Evolutionary conservation across 352 stramenopile species (phyloP).

Genomic region (Phytophthora fragariaefolia): DNA sequence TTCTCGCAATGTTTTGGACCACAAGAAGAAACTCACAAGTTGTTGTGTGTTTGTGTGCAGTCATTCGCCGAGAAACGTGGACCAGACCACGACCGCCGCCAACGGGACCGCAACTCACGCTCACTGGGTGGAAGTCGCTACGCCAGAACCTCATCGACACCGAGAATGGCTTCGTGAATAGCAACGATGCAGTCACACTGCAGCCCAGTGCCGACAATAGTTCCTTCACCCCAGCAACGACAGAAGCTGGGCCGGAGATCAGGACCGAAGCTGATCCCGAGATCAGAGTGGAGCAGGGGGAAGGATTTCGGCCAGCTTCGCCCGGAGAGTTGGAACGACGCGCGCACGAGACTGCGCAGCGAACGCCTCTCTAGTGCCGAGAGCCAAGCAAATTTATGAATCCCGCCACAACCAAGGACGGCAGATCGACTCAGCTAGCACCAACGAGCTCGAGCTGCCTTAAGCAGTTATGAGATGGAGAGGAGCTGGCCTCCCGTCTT

Average conservation of each 20-base stretch:
- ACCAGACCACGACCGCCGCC: constrained; percentile 21
- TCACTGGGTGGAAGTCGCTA: constrained; percentile 61
- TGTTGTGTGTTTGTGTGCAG: constrained; percentile 4
- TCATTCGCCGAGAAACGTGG: constrained; percentile 17
- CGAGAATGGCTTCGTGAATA: constrained; percentile 36
- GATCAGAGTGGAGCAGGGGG: constrained; percentile 34
- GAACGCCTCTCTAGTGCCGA: constrained; percentile 12
- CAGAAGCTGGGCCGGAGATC: constrained; percentile 8
- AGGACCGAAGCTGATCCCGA: constrained; percentile 6
- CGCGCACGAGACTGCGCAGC: constrained; percentile 15
- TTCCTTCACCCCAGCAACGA: constrained; percentile 5
- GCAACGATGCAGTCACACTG: constrained; percentile 15
- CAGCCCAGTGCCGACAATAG: constrained; percentile 14
- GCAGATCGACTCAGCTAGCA: constrained; percentile 7
- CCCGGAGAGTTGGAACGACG: constrained; percentile 21
- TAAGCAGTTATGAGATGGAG: constrained; percentile 9
- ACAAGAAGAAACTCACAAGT: background rate
- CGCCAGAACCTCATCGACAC: constrained; percentile 63
- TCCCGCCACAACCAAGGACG: constrained; percentile 2
- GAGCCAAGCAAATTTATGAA: constrained; percentile 3
- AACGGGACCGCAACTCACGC: constrained; percentile 45
- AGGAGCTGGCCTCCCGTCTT: constrained; percentile 9
- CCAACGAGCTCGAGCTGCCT: constrained; percentile 9
- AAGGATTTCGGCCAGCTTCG: constrained; percentile 33
- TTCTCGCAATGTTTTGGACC: background rate